Conservation (phyloP, 768 basidiomycete species). For the Leccinum barrowsii region DNA sequence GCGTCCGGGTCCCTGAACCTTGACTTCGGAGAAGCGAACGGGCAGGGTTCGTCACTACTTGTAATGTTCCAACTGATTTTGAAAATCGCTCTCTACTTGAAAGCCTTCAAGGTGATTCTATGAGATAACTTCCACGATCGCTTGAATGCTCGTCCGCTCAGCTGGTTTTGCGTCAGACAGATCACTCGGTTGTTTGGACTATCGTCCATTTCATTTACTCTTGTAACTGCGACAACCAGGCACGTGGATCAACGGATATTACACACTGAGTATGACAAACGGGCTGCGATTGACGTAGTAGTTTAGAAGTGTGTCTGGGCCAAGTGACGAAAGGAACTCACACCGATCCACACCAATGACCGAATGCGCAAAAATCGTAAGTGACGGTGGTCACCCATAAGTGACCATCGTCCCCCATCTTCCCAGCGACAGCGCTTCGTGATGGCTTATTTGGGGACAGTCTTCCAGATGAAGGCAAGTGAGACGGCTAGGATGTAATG, state of each 20-base stretch:
- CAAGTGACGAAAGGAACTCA: conserved; percentile 17
- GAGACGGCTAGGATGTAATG: conserved; percentile 33
- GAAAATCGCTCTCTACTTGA: neutral
- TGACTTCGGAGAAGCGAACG: neutral
- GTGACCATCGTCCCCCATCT: conserved; percentile 34
- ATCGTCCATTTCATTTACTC: neutral
- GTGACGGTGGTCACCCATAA: conserved; percentile 9
- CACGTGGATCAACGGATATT: conserved; percentile 27
- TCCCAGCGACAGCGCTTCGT: conserved; percentile 37
- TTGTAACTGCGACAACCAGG: conserved; percentile 13
- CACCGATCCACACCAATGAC: conserved; percentile 17
- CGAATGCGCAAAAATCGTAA: conserved; percentile 5
- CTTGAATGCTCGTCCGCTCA: neutral
- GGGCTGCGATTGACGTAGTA: conserved; percentile 18
- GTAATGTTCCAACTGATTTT: neutral
- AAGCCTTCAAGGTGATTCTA: neutral
- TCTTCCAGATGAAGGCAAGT: conserved; percentile 42
- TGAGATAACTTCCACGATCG: neutral
- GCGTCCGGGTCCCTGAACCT: conserved; percentile 1
- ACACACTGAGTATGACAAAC: conserved; percentile 14
- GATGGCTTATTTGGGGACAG: conserved; percentile 37
- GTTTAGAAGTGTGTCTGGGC: conserved; percentile 8
- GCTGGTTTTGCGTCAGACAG: neutral
- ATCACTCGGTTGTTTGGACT: neutral
- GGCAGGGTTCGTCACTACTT: neutral